Evolutionary conservation across 305 asterid genomes (phyloP).

Genomic region (Fraxinus angustifolia): DNA sequence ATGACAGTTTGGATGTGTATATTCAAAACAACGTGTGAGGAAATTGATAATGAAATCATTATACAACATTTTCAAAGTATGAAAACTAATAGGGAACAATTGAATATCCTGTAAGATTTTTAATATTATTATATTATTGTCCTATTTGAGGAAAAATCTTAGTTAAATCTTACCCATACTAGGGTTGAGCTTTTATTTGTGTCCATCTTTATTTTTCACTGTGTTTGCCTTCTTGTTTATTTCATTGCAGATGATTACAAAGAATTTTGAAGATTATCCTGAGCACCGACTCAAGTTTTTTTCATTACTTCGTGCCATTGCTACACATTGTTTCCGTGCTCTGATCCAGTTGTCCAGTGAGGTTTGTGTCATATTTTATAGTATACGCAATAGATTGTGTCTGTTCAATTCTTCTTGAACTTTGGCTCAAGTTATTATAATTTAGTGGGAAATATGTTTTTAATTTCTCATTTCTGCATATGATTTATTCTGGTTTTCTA

Average conservation of each 20-base stretch:
- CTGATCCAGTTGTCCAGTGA: constrained; percentile 83
- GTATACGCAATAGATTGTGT: constrained; percentile 4
- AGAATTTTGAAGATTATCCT: constrained; percentile 96
- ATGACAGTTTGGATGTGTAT: neutral
- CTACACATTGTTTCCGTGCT: constrained; percentile 90
- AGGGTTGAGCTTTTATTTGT: neutral
- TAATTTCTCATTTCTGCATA: neutral
- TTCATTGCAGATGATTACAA: constrained; percentile 80
- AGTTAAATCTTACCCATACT: neutral
- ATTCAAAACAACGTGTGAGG: neutral
- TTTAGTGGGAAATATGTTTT: constrained; percentile 11
- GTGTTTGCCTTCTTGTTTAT: constrained; percentile 9
- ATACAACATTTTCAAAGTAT: neutral
- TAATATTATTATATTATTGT: neutral
- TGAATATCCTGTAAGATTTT: neutral
- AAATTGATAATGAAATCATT: neutral
- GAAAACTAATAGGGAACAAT: neutral
- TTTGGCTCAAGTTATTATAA: neutral
- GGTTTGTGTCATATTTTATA: constrained; percentile 37
- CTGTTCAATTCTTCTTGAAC: neutral
- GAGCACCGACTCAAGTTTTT: constrained; percentile 98
- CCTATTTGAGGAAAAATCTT: neutral
- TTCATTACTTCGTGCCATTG: constrained; percentile 88
- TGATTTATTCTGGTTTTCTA: constrained; percentile 18
- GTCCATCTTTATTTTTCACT: neutral